A percentile compares a stretch with the other conserved stretches of the same genome.
Evolutionary conservation across 495 filamentous ascomycete species (phyloP).

Genomic region (Pyronema domesticum): DNA sequence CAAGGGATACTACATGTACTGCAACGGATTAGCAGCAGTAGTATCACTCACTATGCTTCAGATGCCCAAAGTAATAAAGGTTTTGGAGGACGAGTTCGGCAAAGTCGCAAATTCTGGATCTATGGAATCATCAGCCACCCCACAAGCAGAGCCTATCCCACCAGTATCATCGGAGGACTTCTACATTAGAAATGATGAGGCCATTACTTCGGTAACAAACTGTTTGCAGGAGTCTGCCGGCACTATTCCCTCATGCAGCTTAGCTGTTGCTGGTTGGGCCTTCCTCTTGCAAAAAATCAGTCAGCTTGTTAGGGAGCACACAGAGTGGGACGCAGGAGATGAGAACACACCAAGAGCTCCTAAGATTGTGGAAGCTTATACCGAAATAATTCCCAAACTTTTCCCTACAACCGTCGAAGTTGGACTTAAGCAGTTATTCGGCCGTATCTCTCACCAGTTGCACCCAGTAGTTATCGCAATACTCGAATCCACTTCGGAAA

Average conservation of each 20-base stretch:
- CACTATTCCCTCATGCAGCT: slow-evolving; percentile 11
- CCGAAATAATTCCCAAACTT: background rate
- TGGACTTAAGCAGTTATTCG: background rate
- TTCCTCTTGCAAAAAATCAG: slow-evolving; percentile 17
- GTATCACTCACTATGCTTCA: slow-evolving; percentile 60
- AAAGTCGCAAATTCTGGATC: slow-evolving; percentile 14
- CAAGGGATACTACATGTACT: slow-evolving; percentile 38
- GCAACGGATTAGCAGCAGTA: slow-evolving; percentile 50
- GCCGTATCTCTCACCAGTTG: background rate
- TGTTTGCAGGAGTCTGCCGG: slow-evolving; percentile 8
- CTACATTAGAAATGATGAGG: slow-evolving; percentile 17
- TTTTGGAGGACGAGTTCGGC: slow-evolving; percentile 25
- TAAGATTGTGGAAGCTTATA: background rate
- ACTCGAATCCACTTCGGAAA: slow-evolving; percentile 17
- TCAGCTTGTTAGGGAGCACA: slow-evolving; percentile 8
- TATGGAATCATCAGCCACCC: slow-evolving; percentile 15
- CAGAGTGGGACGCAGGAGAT: background rate
- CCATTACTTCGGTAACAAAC: slow-evolving; percentile 18
- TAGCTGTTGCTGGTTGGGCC: slow-evolving; percentile 9
- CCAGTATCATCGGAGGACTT: slow-evolving; percentile 11
- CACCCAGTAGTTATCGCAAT: background rate
- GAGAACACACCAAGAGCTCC: background rate
- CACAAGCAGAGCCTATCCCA: slow-evolving; percentile 17
- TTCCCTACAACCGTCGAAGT: slow-evolving; percentile 3
- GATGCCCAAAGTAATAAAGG: slow-evolving; percentile 31